Evolutionary conservation across 345 rosid genomes (phyloP), one percentile per base, ranked within the genome.

Genomic region (Gossypium longicalyx): DNA sequence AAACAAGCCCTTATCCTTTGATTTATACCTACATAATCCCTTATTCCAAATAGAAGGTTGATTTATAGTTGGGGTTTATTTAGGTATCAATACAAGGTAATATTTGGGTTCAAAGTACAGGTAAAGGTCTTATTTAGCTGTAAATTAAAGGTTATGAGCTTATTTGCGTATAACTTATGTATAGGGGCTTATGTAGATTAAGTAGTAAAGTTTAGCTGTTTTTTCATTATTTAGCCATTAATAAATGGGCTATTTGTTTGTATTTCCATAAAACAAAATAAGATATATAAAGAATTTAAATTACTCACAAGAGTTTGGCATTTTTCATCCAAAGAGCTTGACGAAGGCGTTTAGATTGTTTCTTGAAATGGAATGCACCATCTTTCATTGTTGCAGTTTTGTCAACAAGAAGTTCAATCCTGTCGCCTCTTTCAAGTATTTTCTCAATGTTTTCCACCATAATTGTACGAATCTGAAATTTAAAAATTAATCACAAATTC

Each of bases 281-380:
- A 48, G 38, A 7, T 22, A 78, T 20, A 12, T 23, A 6, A 56
- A 23, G 20, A 41, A 68, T 25, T 25, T 57, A 0, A 74, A 63
- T 51, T 68, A 56, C 97, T 89, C 86, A 93, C 98, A 93, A 85
- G 62, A 95, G 93, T 82, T 93, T 95, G 68, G 88, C 93, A 80
- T 95, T 95, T 85, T 91, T 93, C 98, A 90, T 95, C 99, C 98
- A 93, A 58, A 95, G 92, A 77, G 98, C 98, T 79, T 89, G 87
- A 15, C 82, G 92, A 1, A 93, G 97, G 76, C 91, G 91, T 81
- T 90, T 95, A 25, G 99, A 95, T 80, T 93, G 99, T 83, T 95
- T 95, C 85, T 75, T 91, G 83, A 95, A 95, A 82, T 95, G 98
- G 83, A 95, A 95, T 11, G 97, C 81, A 34, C 83, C 86, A 71